phyloP scores from a whole-genome alignment of 1,284 basidiomycete species.

The Naganishia albida region DNA sequence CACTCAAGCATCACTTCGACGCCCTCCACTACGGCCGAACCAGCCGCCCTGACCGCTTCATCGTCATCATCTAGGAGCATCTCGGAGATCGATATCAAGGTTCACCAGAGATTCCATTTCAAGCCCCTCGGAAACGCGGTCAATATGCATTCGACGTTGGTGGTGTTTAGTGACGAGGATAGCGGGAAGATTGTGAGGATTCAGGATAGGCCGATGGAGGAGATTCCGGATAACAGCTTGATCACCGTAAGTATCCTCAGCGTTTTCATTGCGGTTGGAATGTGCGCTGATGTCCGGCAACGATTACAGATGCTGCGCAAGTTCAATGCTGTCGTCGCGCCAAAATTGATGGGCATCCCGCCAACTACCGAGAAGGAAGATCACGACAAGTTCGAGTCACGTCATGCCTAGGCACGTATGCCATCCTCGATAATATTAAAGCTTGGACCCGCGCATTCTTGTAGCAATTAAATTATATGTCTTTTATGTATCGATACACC shows the following conservation, averaged over 20 bases:
- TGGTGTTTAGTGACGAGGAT: slow-evolving; percentile 38
- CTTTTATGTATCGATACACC: slow-evolving; percentile 6
- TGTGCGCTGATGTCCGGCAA: neutral
- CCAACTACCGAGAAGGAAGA: slow-evolving; percentile 25
- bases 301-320: slow-evolving; percentile 37
- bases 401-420: slow-evolving; percentile 9
- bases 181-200: slow-evolving; percentile 44
- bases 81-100: slow-evolving; percentile 40
- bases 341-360: slow-evolving; percentile 37
- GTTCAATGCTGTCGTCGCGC: slow-evolving; percentile 39
- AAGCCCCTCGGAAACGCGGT: slow-evolving; percentile 39
- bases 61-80: slow-evolving; percentile 27
- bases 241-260: slow-evolving; percentile 33
- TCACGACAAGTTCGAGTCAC: slow-evolving; percentile 23
- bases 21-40: slow-evolving; percentile 28
- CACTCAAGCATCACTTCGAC: slow-evolving; percentile 3
- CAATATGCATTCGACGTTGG: slow-evolving; percentile 41
- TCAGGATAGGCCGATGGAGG: slow-evolving; percentile 43
- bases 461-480: neutral
- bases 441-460: neutral
- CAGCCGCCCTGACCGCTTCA: slow-evolving; percentile 20
- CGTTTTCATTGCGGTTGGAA: neutral
- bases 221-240: slow-evolving; percentile 43
- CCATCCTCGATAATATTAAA: neutral
- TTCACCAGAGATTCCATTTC: slow-evolving; percentile 43